These are phyloP conservation scores for Musa troglodytarum DNA, from an alignment of 176 grass and related monocot species.

Conservation along the genomic window DNA sequence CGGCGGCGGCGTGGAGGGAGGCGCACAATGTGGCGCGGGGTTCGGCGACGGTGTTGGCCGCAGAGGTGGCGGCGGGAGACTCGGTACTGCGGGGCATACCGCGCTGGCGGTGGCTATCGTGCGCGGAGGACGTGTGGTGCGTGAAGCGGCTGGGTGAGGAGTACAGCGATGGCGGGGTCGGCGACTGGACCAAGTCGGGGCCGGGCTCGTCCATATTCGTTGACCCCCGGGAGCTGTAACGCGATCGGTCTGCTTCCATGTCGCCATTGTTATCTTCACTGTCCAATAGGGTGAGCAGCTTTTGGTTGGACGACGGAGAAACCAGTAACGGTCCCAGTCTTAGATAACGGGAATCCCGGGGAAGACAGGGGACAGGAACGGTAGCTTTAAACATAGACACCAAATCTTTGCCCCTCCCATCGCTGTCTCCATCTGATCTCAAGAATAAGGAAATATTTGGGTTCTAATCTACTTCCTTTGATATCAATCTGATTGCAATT, in stretches of 20 bases:
- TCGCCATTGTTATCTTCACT: background rate
- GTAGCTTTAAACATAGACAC: no score
- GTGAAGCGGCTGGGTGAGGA: background rate
- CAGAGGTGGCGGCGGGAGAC: background rate
- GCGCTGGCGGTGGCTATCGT: background rate
- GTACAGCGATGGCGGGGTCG: background rate
- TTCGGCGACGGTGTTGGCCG: background rate
- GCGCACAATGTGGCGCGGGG: background rate
- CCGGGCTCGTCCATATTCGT: background rate
- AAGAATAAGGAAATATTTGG: no score
- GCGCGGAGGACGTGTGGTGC: constrained; percentile 1
- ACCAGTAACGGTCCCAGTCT: no score
- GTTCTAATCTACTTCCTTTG: no score
- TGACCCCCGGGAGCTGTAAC: background rate
- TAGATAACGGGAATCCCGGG: no score
- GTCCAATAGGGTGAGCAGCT: background rate
- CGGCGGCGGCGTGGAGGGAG: background rate
- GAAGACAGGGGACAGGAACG: no score
- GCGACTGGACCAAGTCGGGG: background rate
- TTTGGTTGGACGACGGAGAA: background rate
- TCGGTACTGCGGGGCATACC: background rate
- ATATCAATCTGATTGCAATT: no score
- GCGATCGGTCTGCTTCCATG: background rate
- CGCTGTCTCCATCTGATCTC: no score
- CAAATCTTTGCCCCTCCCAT: no score